phyloP scores from a whole-genome alignment of 2,329 filamentous ascomycete species.

The Trichoderma cornu-damae region DNA sequence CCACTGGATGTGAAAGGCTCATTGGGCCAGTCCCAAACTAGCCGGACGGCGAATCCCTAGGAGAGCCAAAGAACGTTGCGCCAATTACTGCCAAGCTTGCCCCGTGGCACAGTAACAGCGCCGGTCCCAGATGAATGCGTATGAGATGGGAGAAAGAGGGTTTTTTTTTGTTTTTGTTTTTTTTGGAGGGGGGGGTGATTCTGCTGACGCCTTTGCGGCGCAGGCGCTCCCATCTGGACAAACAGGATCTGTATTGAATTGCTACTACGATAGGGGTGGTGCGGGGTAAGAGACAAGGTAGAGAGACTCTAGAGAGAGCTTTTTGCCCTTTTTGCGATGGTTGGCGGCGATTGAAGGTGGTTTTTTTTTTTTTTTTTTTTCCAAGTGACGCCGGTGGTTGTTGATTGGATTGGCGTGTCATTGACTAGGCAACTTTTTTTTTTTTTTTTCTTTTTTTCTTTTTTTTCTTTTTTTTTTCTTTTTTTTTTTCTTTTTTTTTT shows the following conservation, averaged over 20 bases:
- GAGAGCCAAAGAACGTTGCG: not conserved
- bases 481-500: too few species aligned
- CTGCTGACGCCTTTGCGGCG: not conserved
- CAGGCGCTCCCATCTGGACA: not conserved
- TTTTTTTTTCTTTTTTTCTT: too few species aligned
- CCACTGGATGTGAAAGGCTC: not conserved
- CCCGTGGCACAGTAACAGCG: not conserved
- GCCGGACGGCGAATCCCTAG: not conserved
- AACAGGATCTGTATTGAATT: not conserved
- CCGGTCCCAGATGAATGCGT: constrained; percentile 11
- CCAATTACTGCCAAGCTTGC: not conserved
- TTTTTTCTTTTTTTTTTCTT: too few species aligned
- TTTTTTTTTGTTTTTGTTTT: too few species aligned
- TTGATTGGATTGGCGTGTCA: too few species aligned
- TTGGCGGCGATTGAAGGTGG: constrained; percentile 1
- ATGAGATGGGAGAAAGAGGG: not conserved
- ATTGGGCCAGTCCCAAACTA: not conserved
- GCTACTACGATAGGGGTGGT: not conserved
- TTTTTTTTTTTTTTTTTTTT: too few species aligned
- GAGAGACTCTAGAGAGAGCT: too few species aligned
- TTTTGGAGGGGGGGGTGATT: not conserved
- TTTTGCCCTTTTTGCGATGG: too few species aligned
- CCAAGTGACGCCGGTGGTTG: too few species aligned
- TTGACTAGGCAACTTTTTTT: too few species aligned
- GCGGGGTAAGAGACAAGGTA: constrained; percentile 9